phyloP scores from a whole-genome alignment of 768 basidiomycete genomes.

The Boletus rufocinnamomeus region DNA sequence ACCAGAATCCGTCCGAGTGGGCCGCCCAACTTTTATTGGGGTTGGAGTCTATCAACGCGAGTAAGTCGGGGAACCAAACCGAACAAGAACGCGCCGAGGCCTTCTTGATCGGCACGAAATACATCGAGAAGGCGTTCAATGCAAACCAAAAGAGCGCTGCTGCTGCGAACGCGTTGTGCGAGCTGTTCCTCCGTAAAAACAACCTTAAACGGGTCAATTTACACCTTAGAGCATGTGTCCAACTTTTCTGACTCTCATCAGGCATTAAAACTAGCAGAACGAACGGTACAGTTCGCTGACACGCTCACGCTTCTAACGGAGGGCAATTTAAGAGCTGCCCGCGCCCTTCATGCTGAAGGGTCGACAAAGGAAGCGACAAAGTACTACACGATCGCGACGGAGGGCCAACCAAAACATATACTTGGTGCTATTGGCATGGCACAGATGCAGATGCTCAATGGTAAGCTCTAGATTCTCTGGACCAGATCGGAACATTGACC shows the following conservation, averaged over 20 bases:
- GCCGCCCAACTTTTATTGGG: constrained; percentile 82
- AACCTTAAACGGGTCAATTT: constrained; percentile 56
- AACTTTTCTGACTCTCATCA: constrained; percentile 28
- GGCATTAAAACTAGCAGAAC: constrained; percentile 92
- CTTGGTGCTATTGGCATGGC: constrained; percentile 83
- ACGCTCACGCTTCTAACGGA: constrained; percentile 83
- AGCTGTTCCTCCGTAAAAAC: constrained; percentile 74
- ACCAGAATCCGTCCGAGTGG: constrained; percentile 77
- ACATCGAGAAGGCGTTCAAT: constrained; percentile 80
- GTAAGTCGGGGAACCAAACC: constrained; percentile 66
- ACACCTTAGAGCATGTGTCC: not conserved
- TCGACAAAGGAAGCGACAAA: constrained; percentile 61
- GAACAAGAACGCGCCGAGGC: constrained; percentile 64
- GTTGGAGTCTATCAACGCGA: constrained; percentile 81
- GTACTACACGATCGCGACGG: constrained; percentile 66
- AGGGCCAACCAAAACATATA: constrained; percentile 73
- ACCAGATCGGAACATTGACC: constrained; percentile 1
- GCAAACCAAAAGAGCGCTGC: constrained; percentile 70
- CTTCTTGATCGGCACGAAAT: constrained; percentile 65
- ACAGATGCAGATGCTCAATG: constrained; percentile 82
- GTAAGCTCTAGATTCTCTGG: constrained; percentile 43
- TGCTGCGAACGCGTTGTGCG: constrained; percentile 81
- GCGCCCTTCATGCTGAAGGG: constrained; percentile 76
- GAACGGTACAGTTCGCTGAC: constrained; percentile 93
- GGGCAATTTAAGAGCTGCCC: constrained; percentile 80